Base-by-base conservation (phyloP, 768 basidiomycete genomes). In the Serendipita sp. region DNA sequence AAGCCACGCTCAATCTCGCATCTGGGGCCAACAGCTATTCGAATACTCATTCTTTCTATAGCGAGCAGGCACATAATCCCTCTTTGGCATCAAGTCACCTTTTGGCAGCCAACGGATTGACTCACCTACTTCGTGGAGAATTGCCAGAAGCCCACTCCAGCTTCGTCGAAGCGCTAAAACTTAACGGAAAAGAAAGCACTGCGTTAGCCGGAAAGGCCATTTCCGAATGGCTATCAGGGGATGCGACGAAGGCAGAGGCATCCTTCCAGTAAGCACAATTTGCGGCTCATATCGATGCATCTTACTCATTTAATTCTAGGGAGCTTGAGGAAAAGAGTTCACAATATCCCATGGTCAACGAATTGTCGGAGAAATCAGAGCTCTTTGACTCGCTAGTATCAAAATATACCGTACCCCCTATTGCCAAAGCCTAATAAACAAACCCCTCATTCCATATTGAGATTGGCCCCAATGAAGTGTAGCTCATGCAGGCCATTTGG, bases 61-160 rank as follows among this genome's bases (percentile, higher is more conserved):
- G 86, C 3, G 89, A 92, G 69, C 89, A 92, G 71, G 65, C 65
- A 10, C 87, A 81, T 15, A 91, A 89, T 71, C 88, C 89, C 1
- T 87, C 86, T 11, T 72, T 90, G 62, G 81, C 85, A 13, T 88
- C 86, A 0, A 81, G 86, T 8, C 84, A 86, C 68, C 76, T 92
- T 37, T 79, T 92, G 46, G 85, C 87, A 24, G 83, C 86, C n/a
- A 83, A 89, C 67, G 89, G 88, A 7, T 81, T 90, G 32, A 85
- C 85, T 32, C 84, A 88, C 48, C 81, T 91, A n/a, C 75, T 92
- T 62, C 80, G 85, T 18, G 86, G 86, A 66, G 88, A 91, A 69
- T 75, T 88, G 56, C 74, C 78, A 28, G 86, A 83, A 64, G 89
- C 89, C n/a, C 84, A 83, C 72, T 88, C 86, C 2, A 88, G 89